Evolutionary conservation across 1,284 basidiomycete species (phyloP), one percentile per base, ranked within the genome.

Genomic region (Xerocomus nothofagi): DNA sequence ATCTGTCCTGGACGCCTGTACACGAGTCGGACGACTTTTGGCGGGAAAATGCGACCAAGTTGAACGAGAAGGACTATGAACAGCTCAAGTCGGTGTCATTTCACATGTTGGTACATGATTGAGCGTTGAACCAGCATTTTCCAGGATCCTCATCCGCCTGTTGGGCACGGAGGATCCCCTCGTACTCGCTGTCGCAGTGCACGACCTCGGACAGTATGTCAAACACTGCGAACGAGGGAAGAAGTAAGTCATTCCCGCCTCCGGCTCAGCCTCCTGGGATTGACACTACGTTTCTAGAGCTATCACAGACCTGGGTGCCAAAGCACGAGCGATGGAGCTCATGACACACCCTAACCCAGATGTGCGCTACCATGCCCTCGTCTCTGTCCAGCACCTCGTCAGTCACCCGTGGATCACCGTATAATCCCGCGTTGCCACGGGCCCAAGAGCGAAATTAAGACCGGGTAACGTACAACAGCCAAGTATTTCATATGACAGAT

Each of bases 21-120:
- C 97, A 99, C 66, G 91, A 94, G 64, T 92, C 91, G 7, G 96
- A 98, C 51, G 85, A 93, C 44, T 99, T 99, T 72, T 99, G 96
- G 96, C 92, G 91, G 64, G 93, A 96, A 73, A 98, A 99, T 64
- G 93, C 89, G 0, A 71, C 72, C 6, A 92, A 85, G 65, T 71
- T 98, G 43, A 90, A 91, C 57, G 92, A 95, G 55, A 82, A 80
- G 50, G 85, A 91, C 62, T 80, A 85, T 54, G 83, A 86, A 59
- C 85, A 91, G 54, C 77, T 96, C 51, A 93, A 88, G 92, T 93
- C 69, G 64, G 46, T 44, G 39, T 36, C 34, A 20, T 39, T 1
- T 40, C 18, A 26, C 24, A 37, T 6, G 7, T 29, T 18, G 8
- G 8, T 17, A 12, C 14, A 6, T 27, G 37, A 24, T 15, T n/a